Evolutionary conservation across 192 early-diverging fungal genomes (phyloP).

Genomic region (Gamsiella multidivaricata): DNA sequence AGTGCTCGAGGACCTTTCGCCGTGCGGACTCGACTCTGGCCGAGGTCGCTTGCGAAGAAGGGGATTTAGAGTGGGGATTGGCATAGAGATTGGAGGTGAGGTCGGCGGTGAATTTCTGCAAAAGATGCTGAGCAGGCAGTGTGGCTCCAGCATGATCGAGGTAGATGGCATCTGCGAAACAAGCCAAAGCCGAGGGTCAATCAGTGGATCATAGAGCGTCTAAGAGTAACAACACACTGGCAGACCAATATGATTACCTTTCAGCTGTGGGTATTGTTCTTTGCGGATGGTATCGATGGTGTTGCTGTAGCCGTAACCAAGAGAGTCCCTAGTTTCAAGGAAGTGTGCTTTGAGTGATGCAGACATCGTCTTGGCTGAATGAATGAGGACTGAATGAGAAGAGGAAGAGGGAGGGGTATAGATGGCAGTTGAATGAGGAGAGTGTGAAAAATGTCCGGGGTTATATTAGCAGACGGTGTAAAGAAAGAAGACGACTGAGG

Average conservation of each 20-base stretch:
- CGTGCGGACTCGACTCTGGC: slow-evolving; percentile 63
- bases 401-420: background rate
- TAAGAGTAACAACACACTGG: no score
- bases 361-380: slow-evolving; percentile 1
- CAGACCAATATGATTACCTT: slow-evolving; percentile 43
- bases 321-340: slow-evolving; percentile 16
- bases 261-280: slow-evolving; percentile 68
- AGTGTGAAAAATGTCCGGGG: background rate
- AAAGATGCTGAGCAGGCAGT: slow-evolving; percentile 56
- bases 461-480: no score
- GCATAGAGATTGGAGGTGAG: slow-evolving; percentile 64
- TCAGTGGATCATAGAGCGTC: no score
- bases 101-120: slow-evolving; percentile 56
- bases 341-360: slow-evolving; percentile 18
- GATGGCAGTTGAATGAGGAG: background rate
- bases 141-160: slow-evolving; percentile 77
- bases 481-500: no score
- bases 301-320: slow-evolving; percentile 60
- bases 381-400: background rate
- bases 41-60: slow-evolving; percentile 63
- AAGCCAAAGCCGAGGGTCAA: no score
- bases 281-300: slow-evolving; percentile 59
- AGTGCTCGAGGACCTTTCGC: slow-evolving; percentile 64
- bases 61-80: slow-evolving; percentile 75
- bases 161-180: slow-evolving; percentile 55